Evolutionary conservation across 2,329 filamentous ascomycete species (phyloP), one percentile per base, ranked within the genome.

Genomic region (Nannizziopsis arthrosporioides): DNA sequence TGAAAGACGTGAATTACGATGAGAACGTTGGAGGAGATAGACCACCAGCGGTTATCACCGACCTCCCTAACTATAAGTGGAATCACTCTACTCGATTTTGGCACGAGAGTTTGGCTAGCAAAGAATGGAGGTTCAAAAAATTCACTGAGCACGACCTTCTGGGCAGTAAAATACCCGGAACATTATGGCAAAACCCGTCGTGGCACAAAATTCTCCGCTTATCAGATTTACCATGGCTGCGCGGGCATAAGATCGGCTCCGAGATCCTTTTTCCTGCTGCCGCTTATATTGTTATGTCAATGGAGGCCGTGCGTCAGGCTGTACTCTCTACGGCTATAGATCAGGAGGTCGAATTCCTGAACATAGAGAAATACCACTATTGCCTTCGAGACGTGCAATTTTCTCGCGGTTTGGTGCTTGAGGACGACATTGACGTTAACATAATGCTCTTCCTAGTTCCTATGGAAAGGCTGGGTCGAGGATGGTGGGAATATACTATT

Each of bases 91-190:
- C 36, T 2, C 46, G 47, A 4, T 44, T 40, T 35, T 57, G 54
- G 50, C 17, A 10, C 14, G 56, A 60, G 27, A 41, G 42, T n/a
- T 36, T 50, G 27, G 5, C 48, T 0, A 47, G 44, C 5, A 41
- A 42, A 19, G 39, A 53, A 15, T 48, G 18, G 14, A 34, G 54
- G n/a, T n/a, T 17, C 3, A 47, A 48, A 17, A 1, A 19, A 14
- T 47, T 53, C 39, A 14, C 55, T 18, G 51, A 51, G 15, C 52
- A 57, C 44, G 51, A 59, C 40, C 49, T 65, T 30, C 34, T 62
- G 18, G 53, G 57, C 8, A 47, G 65, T 17, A 27, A 27, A 27
- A 7, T 49, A 62, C 43, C 56, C 49, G 47, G 17, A 53, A 27
- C 38, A 55, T 31, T 59, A 56, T 36, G 58, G 50, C 1, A 61